Evolutionary conservation across 441 rosid species (phyloP).

Genomic region (Erodium moschatum): DNA sequence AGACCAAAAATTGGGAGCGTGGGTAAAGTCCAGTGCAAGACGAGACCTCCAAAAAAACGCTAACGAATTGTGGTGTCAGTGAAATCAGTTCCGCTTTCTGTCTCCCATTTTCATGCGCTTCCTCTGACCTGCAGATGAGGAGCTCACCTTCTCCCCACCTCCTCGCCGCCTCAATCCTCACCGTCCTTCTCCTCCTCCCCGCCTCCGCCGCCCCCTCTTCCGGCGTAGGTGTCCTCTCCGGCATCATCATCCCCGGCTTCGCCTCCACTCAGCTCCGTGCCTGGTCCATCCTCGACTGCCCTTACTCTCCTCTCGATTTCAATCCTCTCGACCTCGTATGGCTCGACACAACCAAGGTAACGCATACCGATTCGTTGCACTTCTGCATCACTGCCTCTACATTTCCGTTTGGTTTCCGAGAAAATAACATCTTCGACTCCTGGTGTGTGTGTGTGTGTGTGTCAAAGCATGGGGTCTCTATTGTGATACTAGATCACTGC

Average conservation of each 20-base stretch:
- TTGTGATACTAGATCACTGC: no score
- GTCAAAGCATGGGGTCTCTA: no score
- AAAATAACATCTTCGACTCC: neutral
- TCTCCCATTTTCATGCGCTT: neutral
- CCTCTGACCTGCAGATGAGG: neutral
- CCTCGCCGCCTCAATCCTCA: neutral
- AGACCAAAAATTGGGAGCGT: no score
- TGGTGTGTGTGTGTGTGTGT: no score
- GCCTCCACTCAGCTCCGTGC: constrained; percentile 96
- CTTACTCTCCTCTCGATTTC: constrained; percentile 90
- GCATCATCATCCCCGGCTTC: constrained; percentile 93
- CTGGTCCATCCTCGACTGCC: constrained; percentile 97
- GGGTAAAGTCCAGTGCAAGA: no score
- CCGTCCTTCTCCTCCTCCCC: neutral
- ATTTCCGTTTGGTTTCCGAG: constrained; percentile 1
- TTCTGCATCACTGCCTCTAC: neutral
- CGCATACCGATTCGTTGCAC: neutral
- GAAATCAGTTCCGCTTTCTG: neutral
- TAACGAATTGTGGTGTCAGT: neutral
- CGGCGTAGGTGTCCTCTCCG: constrained; percentile 48
- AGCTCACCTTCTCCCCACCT: neutral
- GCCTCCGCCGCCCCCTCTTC: constrained; percentile 9
- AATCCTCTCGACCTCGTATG: constrained; percentile 97
- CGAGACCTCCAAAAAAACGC: no score
- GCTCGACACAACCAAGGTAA: constrained; percentile 90